A percentile compares a stretch with the other conserved stretches of the same genome.
phyloP scores from a whole-genome alignment of 805 yeast genomes.

The Pichia manshurica region DNA sequence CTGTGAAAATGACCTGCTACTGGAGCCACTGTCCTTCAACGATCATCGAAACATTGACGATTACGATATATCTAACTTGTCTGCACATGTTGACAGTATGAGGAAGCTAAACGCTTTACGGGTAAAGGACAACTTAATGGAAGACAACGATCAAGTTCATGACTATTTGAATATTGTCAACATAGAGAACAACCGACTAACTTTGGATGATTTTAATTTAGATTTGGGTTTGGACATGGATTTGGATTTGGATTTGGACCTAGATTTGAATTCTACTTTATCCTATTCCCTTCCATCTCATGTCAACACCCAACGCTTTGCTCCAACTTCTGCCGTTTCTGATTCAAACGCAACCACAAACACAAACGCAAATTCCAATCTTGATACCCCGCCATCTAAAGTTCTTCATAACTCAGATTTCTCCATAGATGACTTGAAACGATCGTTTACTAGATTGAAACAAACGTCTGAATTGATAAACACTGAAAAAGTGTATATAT shows the following conservation, averaged over 20 bases:
- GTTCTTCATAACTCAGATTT: background rate
- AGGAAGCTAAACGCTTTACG: no score
- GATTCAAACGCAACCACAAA: no score
- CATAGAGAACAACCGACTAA: background rate
- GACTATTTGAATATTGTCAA: conserved; percentile 2
- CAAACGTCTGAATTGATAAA: conserved; percentile 40
- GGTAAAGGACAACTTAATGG: no score
- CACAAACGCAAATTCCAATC: conserved; percentile 5
- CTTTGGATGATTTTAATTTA: background rate
- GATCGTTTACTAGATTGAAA: conserved; percentile 25
- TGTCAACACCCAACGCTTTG: background rate
- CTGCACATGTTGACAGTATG: background rate
- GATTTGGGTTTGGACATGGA: background rate
- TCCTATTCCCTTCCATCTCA: background rate
- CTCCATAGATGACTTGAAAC: conserved; percentile 7
- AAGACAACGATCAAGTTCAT: conserved; percentile 4
- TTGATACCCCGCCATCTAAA: conserved; percentile 11
- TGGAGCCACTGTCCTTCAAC: conserved; percentile 3
- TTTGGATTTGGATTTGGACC: background rate
- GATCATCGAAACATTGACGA: background rate
- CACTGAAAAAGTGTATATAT: conserved; percentile 45
- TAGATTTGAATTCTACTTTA: background rate
- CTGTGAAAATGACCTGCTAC: conserved; percentile 1
- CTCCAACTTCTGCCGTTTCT: background rate
- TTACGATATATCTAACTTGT: background rate